Conservation (phyloP, 257 asterid species). For the Forsythia viridissima region DNA sequence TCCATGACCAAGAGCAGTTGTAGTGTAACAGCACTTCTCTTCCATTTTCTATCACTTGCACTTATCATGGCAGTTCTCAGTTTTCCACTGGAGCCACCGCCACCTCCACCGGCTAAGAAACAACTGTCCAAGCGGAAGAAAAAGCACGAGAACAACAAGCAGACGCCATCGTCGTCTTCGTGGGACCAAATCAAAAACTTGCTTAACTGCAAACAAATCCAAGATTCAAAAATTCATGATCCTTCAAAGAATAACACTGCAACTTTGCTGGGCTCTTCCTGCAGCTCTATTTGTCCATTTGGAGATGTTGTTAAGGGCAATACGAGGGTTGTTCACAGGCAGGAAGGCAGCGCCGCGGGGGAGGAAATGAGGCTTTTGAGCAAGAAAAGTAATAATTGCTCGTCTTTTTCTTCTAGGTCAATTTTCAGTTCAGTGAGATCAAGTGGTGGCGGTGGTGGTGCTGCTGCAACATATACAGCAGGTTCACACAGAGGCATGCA, state of each 20-base stretch:
- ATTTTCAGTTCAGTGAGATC: slow-evolving; percentile 36
- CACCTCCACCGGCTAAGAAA: slow-evolving; percentile 15
- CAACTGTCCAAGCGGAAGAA: slow-evolving; percentile 45
- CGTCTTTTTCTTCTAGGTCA: slow-evolving; percentile 40
- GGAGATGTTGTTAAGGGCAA: slow-evolving; percentile 64
- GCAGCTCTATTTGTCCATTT: slow-evolving; percentile 66
- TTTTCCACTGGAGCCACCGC: slow-evolving; percentile 37
- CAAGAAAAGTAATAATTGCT: slow-evolving; percentile 46
- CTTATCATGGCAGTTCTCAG: slow-evolving; percentile 67
- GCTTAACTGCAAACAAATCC: slow-evolving; percentile 73
- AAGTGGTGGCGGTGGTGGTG: slow-evolving; percentile 14
- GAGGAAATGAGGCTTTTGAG: slow-evolving; percentile 52
- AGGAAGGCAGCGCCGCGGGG: slow-evolving; percentile 75
- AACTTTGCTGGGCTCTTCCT: slow-evolving; percentile 36
- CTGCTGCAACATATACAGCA: slow-evolving; percentile 27
- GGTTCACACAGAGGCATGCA: slow-evolving; percentile 65
- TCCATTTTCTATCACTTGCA: slow-evolving; percentile 38
- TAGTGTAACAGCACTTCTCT: slow-evolving; percentile 28
- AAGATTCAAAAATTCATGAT: slow-evolving; percentile 58
- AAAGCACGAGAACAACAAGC: slow-evolving; percentile 27
- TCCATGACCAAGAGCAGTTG: slow-evolving; percentile 41
- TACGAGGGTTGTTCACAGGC: slow-evolving; percentile 66
- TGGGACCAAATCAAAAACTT: slow-evolving; percentile 91
- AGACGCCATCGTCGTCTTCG: slow-evolving; percentile 49
- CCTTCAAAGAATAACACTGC: slow-evolving; percentile 43